phyloP scores from a whole-genome alignment of 345 rosid genomes.

The Citrus maxima region DNA sequence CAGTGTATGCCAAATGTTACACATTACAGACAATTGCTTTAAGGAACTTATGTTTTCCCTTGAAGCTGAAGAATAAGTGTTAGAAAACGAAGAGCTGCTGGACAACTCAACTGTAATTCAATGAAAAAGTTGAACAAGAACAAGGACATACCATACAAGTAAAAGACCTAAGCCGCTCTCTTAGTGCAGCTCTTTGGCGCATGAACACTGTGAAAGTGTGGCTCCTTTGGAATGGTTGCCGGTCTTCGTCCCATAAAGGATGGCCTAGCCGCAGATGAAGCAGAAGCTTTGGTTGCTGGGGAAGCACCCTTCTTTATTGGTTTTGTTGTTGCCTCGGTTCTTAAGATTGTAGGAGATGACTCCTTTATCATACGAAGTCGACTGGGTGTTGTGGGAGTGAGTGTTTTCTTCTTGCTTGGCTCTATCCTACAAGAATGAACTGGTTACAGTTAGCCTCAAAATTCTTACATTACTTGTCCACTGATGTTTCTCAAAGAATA shows the following conservation, averaged over 20 bases:
- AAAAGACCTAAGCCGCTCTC: constrained; percentile 24
- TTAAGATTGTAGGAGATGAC: constrained; percentile 18
- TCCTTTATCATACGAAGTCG: constrained; percentile 35
- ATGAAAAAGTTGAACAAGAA: constrained; percentile 39
- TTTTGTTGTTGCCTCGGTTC: constrained; percentile 28
- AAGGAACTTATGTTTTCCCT: neutral
- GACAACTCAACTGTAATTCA: constrained; percentile 22
- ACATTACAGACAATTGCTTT: constrained; percentile 17
- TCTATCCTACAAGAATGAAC: constrained; percentile 37
- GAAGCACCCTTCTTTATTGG: constrained; percentile 17
- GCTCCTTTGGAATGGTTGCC: constrained; percentile 57
- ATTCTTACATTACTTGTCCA: neutral
- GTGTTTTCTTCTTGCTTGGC: constrained; percentile 26
- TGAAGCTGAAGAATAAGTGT: neutral
- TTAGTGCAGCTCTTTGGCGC: constrained; percentile 68
- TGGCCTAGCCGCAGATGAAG: constrained; percentile 23
- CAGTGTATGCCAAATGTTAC: constrained; percentile 3
- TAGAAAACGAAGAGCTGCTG: neutral
- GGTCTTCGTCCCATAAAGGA: constrained; percentile 38
- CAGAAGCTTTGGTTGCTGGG: constrained; percentile 26
- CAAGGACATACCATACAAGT: neutral
- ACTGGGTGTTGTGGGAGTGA: constrained; percentile 5
- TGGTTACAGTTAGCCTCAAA: neutral
- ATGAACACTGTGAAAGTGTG: constrained; percentile 57
- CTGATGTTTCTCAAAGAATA: neutral